Evolutionary conservation across 2,329 filamentous ascomycete genomes (phyloP).

Genomic region (Paecilomyces fulvus): DNA sequence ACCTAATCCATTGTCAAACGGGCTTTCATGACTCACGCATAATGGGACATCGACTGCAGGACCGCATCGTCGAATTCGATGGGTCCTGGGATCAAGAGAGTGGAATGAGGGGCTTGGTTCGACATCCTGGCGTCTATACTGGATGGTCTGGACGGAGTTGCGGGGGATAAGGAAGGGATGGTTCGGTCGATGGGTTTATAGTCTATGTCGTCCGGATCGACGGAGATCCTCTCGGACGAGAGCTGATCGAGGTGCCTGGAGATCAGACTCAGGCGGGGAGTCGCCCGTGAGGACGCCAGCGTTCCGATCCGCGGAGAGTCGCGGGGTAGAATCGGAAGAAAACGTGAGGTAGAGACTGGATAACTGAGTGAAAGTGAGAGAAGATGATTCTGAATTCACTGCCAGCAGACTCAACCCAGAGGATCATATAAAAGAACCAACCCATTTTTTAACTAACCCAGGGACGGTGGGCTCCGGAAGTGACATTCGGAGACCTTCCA

Average conservation of each 20-base stretch:
- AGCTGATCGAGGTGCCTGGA: slow-evolving; percentile 53
- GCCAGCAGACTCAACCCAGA: background rate
- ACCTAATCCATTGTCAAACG: background rate
- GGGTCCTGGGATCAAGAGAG: slow-evolving; percentile 90
- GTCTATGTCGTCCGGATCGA: slow-evolving; percentile 46
- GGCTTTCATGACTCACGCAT: slow-evolving; percentile 40
- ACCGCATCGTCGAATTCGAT: slow-evolving; percentile 99
- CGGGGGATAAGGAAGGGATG: slow-evolving; percentile 12
- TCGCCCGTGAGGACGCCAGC: slow-evolving; percentile 41
- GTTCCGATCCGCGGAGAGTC: slow-evolving; percentile 26
- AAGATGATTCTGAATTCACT: background rate
- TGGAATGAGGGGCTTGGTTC: slow-evolving; percentile 52
- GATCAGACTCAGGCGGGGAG: slow-evolving; percentile 50
- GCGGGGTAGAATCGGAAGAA: slow-evolving; percentile 9
- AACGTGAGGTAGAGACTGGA: background rate
- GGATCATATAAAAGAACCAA: background rate
- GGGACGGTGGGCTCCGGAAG: background rate
- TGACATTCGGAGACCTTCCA: background rate
- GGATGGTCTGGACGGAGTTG: slow-evolving; percentile 8
- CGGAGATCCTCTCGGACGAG: slow-evolving; percentile 49
- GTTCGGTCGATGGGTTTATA: slow-evolving; percentile 36
- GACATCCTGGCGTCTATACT: slow-evolving; percentile 42
- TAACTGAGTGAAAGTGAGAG: background rate
- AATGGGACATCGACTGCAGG: slow-evolving; percentile 89
- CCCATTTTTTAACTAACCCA: background rate